These are phyloP conservation scores for Canariomyces notabilis DNA, from an alignment of 2,329 filamentous ascomycete genomes.

Conservation along the genomic window DNA sequence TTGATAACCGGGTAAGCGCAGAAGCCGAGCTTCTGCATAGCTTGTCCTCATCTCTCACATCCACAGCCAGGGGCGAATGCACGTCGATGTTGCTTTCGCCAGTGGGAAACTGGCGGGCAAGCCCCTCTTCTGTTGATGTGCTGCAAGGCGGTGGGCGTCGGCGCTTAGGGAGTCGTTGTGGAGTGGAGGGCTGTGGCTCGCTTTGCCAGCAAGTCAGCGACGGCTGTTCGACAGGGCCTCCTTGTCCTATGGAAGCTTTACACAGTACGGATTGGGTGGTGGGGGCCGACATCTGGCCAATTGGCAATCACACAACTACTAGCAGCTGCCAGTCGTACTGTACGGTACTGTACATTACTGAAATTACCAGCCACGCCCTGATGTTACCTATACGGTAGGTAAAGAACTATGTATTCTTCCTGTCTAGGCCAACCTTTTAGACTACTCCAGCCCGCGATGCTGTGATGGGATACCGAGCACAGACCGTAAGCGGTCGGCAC, in stretches of 20 bases:
- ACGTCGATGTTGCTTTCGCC: conserved; percentile 31
- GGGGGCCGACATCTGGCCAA: conserved; percentile 15
- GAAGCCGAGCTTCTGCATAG: conserved; percentile 5
- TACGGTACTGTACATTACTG: too few relatives aligned
- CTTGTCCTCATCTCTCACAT: conserved; percentile 14
- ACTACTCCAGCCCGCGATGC: not conserved
- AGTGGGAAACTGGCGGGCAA: conserved; percentile 28
- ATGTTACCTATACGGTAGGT: too few relatives aligned
- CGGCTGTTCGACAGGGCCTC: conserved; percentile 10
- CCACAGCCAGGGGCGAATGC: conserved; percentile 26
- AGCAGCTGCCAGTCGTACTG: too few relatives aligned
- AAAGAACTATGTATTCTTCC: conserved; percentile 3
- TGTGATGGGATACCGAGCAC: too few relatives aligned
- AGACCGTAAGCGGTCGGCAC: not conserved
- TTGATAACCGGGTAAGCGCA: conserved; percentile 7
- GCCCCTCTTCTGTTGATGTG: conserved; percentile 30
- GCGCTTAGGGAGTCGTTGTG: conserved; percentile 43
- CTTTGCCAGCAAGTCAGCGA: conserved; percentile 30
- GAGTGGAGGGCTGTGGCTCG: conserved; percentile 28
- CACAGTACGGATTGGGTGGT: conserved; percentile 1
- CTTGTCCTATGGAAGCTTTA: conserved; percentile 12
- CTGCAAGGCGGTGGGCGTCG: conserved; percentile 47
- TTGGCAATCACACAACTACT: conserved; percentile 10
- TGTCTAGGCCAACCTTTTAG: conserved; percentile 6
- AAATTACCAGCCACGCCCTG: too few relatives aligned